Evolutionary conservation across 495 filamentous ascomycete genomes (phyloP).

Genomic region (Sporormia fimetaria): DNA sequence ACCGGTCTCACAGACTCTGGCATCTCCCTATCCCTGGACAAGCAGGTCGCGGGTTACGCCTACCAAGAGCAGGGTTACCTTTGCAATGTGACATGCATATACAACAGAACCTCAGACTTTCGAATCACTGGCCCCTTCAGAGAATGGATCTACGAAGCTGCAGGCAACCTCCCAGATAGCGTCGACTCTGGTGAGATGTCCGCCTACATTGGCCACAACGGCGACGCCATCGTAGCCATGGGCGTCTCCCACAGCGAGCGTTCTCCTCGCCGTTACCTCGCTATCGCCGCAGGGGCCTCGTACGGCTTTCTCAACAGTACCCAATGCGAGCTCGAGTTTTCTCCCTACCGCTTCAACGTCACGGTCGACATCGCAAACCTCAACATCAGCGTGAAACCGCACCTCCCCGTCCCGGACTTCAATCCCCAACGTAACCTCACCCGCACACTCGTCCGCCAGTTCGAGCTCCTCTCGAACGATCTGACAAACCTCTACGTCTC

Average conservation of each 20-base stretch:
- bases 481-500: constrained; percentile 31
- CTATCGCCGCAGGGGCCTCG: constrained; percentile 24
- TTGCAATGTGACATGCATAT: constrained; percentile 27
- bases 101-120: constrained; percentile 25
- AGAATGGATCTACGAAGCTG: constrained; percentile 21
- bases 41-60: constrained; percentile 20
- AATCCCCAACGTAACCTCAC: constrained; percentile 29
- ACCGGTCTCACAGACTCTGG: constrained; percentile 31
- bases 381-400: constrained; percentile 28
- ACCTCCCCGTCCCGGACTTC: constrained; percentile 18
- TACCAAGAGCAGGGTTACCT: constrained; percentile 29
- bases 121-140: neutral
- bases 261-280: constrained; percentile 18
- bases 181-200: constrained; percentile 19
- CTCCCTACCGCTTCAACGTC: constrained; percentile 28
- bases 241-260: constrained; percentile 20
- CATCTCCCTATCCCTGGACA: constrained; percentile 11
- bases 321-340: constrained; percentile 30
- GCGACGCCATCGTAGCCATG: constrained; percentile 27
- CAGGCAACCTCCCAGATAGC: constrained; percentile 28
- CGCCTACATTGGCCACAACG: constrained; percentile 21
- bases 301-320: constrained; percentile 27
- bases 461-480: constrained; percentile 27
- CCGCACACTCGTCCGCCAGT: constrained; percentile 24
- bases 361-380: constrained; percentile 24